Base-by-base conservation (phyloP, 805 yeast genomes). In the Candida sanyiensis region DNA sequence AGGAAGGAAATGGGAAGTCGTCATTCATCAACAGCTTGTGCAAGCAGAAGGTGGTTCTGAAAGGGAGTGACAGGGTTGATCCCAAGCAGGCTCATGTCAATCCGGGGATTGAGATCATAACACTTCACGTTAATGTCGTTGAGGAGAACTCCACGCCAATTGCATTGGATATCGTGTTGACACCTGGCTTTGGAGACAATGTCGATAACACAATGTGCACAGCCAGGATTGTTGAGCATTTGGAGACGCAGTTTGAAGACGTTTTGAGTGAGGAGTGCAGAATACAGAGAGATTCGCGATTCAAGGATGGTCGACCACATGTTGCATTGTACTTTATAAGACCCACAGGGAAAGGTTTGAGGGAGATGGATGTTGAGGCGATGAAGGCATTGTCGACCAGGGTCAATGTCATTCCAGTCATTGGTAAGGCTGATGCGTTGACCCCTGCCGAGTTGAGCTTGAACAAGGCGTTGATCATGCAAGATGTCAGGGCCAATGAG, bases 401-500 rank as follows among this genome's bases (percentile, higher is more conserved):
- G 47, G 95, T 84, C 16, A 89, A 89, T 62, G 71, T 90, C 19
- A 75, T 89, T 31, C 96, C 97, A 2, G 78, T 88, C 19, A 74
- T 89, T 42, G 75, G 84, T 26, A 82, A 84, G 52, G 79, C 95
- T 3, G 97, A 89, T 58, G 69, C 86, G 2, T 67, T 86, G 49
- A 85, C 95, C 0, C 69, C 69, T 17, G 57, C 70, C 2, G 96
- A 89, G 59, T 61, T 79, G 40, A 55, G 58, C 12, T 58, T 59
- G 21, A 70, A 73, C 58, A 83, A 83, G 57, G 59, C 64, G 39
- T 63, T 70, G 39, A 67, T 84, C 42, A 67, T 66, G 58, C 65
- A 63, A 35, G 88, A 81, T 49, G 69, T 84, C 36, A 69, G 64
- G 39, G 62, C 69, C 37, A 70, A 77, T 58, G 63, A 70, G 40